Percentiles rank a stretch among this genome's conserved stretches.
These are phyloP conservation scores for Dactylella cylindrospora DNA, from an alignment of 2,329 filamentous ascomycete species.

Conservation along the genomic window DNA sequence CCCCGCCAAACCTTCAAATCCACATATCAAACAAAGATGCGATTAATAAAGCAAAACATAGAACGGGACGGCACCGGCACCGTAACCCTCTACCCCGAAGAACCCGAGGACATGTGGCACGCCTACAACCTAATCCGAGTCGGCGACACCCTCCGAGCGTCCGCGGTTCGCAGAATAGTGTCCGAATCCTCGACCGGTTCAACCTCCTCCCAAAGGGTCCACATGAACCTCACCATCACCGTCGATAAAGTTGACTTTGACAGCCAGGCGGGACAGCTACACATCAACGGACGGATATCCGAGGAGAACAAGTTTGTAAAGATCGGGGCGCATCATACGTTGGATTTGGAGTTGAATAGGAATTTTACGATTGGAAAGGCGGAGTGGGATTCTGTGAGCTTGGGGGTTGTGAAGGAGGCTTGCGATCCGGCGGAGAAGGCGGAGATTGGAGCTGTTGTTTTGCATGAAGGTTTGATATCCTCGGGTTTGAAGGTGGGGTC, in stretches of 20 bases:
- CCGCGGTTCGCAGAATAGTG: constrained; percentile 67
- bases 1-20: not conserved
- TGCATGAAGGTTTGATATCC: constrained; percentile 71
- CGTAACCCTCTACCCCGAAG: constrained; percentile 68
- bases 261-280: constrained; percentile 66
- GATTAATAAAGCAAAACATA: constrained; percentile 67
- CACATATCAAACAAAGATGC: constrained; percentile 56
- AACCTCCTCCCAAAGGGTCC: constrained; percentile 64
- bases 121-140: constrained; percentile 72
- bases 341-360: constrained; percentile 82
- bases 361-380: constrained; percentile 87
- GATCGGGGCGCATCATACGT: constrained; percentile 68
- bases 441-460: constrained; percentile 83
- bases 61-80: constrained; percentile 67
- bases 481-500: not conserved
- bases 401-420: constrained; percentile 75
- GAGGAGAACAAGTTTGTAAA: constrained; percentile 69
- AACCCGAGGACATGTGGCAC: constrained; percentile 79
- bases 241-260: constrained; percentile 71
- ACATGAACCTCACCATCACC: constrained; percentile 65
- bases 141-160: constrained; percentile 65
- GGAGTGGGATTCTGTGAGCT: constrained; percentile 84
- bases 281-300: constrained; percentile 67
- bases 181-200: constrained; percentile 63
- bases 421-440: constrained; percentile 76